Conservation (phyloP, 2,329 filamentous ascomycete genomes). For the Juglanconis juglandina region DNA sequence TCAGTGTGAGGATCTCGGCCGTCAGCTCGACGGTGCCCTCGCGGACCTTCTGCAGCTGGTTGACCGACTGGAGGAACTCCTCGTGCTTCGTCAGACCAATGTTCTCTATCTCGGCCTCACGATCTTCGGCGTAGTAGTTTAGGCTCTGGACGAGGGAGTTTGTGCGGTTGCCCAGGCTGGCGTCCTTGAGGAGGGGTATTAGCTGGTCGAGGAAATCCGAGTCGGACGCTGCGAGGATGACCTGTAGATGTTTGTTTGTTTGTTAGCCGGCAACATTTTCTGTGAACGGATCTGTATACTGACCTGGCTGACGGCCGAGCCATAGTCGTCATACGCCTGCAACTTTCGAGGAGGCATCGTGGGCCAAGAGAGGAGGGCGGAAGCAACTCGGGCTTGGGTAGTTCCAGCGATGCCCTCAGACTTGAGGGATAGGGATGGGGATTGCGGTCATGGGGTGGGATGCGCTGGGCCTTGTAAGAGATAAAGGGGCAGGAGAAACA, state of each 20-base stretch:
- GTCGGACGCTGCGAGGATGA: constrained; percentile 87
- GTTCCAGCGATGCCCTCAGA: not conserved
- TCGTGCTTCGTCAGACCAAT: constrained; percentile 96
- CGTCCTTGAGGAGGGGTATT: constrained; percentile 91
- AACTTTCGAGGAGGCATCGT: constrained; percentile 21
- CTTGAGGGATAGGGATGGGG: not conserved
- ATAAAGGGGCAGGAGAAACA: not conserved
- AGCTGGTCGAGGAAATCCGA: constrained; percentile 93
- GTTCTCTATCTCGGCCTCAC: constrained; percentile 86
- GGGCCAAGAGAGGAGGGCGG: not conserved
- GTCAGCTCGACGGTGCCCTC: constrained; percentile 88
- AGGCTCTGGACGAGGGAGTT: constrained; percentile 73
- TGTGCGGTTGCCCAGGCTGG: constrained; percentile 70
- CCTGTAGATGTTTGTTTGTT: constrained; percentile 49
- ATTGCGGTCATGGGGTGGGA: not conserved
- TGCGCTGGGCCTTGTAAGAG: no score
- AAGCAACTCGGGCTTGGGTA: not conserved
- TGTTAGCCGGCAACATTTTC: constrained; percentile 10
- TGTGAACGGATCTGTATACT: not conserved
- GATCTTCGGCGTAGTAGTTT: constrained; percentile 76
- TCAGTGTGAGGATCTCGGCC: constrained; percentile 84
- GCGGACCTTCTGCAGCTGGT: constrained; percentile 85
- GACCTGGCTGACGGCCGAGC: constrained; percentile 25
- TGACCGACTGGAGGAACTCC: constrained; percentile 91
- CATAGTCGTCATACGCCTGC: constrained; percentile 27